Evolutionary conservation across 208 protist genomes (phyloP), one percentile per base, ranked within the genome.

Genomic region (Crithidia expoeki): DNA sequence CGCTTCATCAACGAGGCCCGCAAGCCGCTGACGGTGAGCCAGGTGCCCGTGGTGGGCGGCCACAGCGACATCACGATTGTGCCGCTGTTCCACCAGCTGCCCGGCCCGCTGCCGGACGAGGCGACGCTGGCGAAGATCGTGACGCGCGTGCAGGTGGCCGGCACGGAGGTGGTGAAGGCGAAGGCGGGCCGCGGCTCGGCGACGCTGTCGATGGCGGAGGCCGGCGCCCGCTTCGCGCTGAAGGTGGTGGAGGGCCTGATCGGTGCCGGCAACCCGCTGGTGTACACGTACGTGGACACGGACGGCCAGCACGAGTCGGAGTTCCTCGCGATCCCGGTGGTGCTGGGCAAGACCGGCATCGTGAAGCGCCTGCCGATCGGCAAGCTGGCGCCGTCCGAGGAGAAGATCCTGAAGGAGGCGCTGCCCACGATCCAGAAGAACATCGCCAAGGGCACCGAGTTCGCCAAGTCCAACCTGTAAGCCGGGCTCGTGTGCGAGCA

Each of bases 151-250:
- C 95, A 97, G 88, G 86, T 96, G 34, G 97, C 89, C 28, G 97
- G 97, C 28, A 95, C 93, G 33, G 97, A 99, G 81, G 98, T 99
- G 32, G 97, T 98, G 60, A 86, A 98, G 83, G 97, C 97, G 51
- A 98, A 98, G 91, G 93, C 92, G 0, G 97, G 97, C 63, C 78
- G 84, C 21, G 98, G 98, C n/a, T 98, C 92, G 33, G 97, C 98
- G 33, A 98, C 98, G 30, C 94, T 99, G 40, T 98, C 96, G 60
- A 99, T 99, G 97, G 98, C 97, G 6, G 91, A 94, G 67, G 98
- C 98, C 19, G 90, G 83, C 38, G 81, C 86, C 34, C 86, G 88
- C 52, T 97, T 94, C 50, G 69, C 80, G 53, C 74, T 94, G 60
- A 79, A 79, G 62, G 85, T 93, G 44, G 86, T 93, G 38, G 68